Evolutionary conservation across 495 filamentous ascomycete genomes (phyloP).

Genomic region (Hypoxylon crocopeplum): DNA sequence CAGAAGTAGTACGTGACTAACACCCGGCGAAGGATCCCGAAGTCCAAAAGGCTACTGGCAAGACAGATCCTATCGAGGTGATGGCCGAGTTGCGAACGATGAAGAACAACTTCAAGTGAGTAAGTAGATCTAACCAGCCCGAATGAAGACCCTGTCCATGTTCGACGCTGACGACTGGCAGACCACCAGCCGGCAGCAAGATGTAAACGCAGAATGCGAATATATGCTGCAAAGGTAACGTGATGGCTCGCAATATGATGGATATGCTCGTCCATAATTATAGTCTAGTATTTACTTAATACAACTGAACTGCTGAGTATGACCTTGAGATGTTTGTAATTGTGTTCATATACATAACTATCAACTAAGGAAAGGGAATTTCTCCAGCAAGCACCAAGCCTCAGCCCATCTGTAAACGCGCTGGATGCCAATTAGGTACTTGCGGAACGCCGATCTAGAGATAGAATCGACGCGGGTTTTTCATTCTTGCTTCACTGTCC

Average conservation of each 20-base stretch:
- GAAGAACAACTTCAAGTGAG: constrained; percentile 87
- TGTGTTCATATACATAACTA: too few species aligned
- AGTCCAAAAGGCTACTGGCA: constrained; percentile 83
- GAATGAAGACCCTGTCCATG: not conserved
- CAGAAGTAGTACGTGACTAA: constrained; percentile 9
- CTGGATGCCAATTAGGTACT: constrained; percentile 20
- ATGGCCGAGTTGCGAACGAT: constrained; percentile 87
- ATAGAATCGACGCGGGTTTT: constrained; percentile 34
- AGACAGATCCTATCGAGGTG: constrained; percentile 82
- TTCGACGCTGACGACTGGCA: constrained; percentile 12
- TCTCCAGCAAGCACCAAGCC: constrained; percentile 42
- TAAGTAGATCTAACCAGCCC: constrained; percentile 32
- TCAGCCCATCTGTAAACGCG: constrained; percentile 33
- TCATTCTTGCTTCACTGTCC: constrained; percentile 62
- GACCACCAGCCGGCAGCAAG: constrained; percentile 37
- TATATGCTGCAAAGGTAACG: too few species aligned
- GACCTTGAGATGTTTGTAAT: too few species aligned
- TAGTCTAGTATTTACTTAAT: not conserved
- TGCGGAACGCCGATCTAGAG: constrained; percentile 32
- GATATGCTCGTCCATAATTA: not conserved
- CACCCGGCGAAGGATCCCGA: constrained; percentile 68
- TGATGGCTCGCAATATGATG: too few species aligned
- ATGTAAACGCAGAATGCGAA: constrained; percentile 10
- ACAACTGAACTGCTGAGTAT: too few species aligned
- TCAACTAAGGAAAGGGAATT: constrained; percentile 19